Conservation (phyloP, 116 monocot species). For the Phalaenopsis hybrid region DNA sequence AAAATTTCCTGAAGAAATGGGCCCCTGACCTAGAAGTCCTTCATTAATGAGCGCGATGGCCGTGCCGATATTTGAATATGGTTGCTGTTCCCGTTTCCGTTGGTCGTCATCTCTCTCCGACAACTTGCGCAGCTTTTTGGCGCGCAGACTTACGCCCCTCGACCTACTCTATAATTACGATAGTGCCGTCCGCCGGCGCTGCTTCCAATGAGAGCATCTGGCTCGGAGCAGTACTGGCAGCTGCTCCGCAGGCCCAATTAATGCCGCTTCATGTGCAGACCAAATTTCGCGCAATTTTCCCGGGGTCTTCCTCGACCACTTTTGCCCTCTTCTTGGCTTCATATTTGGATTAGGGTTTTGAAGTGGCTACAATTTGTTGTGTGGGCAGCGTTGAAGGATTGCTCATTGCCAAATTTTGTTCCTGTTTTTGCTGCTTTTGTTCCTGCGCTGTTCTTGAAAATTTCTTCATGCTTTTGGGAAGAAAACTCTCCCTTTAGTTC, state of each 20-base stretch:
- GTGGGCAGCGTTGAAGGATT: background rate
- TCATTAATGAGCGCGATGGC: background rate
- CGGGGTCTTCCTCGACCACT: background rate
- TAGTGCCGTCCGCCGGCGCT: constrained; percentile 8
- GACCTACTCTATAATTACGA: background rate
- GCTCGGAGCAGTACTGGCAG: background rate
- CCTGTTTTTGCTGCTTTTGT: background rate
- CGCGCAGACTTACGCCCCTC: background rate
- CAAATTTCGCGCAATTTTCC: constrained; percentile 5
- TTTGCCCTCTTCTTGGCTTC: background rate
- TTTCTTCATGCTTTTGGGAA: background rate
- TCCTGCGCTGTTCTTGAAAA: background rate
- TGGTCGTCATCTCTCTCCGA: background rate
- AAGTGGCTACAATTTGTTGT: background rate
- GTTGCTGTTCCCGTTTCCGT: constrained; percentile 1
- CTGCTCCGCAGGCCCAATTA: constrained; percentile 1
- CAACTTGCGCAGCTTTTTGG: background rate
- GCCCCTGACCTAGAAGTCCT: background rate
- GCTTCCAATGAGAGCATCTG: constrained; percentile 1
- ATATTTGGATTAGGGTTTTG: constrained; percentile 18
- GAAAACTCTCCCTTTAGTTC: background rate
- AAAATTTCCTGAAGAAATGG: no score
- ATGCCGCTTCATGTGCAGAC: constrained; percentile 12
- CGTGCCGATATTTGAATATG: background rate
- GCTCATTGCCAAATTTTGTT: background rate